Base-by-base conservation (phyloP, 2,329 filamentous ascomycete genomes). In the Penicillium sclerotiorum region DNA sequence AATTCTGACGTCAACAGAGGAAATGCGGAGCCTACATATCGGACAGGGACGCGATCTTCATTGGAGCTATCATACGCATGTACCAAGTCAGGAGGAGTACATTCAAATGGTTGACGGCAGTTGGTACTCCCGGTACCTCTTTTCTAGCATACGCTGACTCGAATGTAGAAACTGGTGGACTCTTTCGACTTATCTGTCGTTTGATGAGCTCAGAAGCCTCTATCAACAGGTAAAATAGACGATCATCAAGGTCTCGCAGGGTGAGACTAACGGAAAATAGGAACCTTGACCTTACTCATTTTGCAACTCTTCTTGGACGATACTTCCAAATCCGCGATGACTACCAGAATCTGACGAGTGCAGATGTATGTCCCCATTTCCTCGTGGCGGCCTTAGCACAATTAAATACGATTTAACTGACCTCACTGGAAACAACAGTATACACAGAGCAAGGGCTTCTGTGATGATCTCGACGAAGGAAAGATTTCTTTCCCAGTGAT, bases 401-500 rank as follows among this genome's bases (percentile, higher is more conserved):
- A n/a, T n/a, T n/a, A n/a, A n/a, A n/a, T n/a, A n/a, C n/a, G n/a
- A n/a, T n/a, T n/a, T n/a, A n/a, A n/a, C n/a, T n/a, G n/a, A n/a
- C n/a, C n/a, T n/a, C n/a, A n/a, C n/a, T n/a, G n/a, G n/a, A n/a
- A n/a, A n/a, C n/a, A n/a, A 15, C 25, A 28, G 8, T 33, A 47
- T n/a, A 25, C 28, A 5, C 36, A 45, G 5, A 41, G 23, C 8
- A 45, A 45, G 44, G 40, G 47, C 13, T 49, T 45, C 35, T 44
- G 40, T 15, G 47, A 49, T 8, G 47, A 49, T n/a, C 35, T 49
- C 1, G 27, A 40, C n/a, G 47, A 49, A 37, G 47, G 47, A 11
- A 49, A 49, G 27, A 45, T 39, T 8, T 52, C 44, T n/a, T 27
- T 39, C 3, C 20, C 28, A 7, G 25, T 49, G 3, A 45, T 49